Evolutionary conservation across 768 basidiomycete species (phyloP), one percentile per base, ranked within the genome.

Genomic region (Termitomyces sp.): DNA sequence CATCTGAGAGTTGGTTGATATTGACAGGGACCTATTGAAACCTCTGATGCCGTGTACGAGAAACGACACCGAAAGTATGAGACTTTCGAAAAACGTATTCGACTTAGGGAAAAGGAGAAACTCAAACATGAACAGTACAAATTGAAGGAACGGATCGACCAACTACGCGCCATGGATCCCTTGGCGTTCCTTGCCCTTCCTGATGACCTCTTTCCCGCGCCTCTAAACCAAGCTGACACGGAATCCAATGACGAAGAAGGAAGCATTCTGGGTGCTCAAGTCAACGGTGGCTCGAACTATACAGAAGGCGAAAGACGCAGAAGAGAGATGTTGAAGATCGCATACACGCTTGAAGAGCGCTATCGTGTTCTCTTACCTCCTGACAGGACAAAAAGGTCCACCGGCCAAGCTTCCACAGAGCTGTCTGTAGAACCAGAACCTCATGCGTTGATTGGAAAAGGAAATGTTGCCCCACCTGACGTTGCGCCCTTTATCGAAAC

Each of bases 81-180:
- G 67, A 80, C 80, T 13, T 88, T 90, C 56, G 94, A 95, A 70
- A 91, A 91, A 66, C 82, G 91, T 7, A 84, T 87, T 64, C 86
- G 92, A 4, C 73, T 90, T 32, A 83, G 92, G 52, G 93, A 95
- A 71, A 92, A 92, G 70, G 93, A 96, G 70, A 93, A 93, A 66
- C 80, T 95, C 52, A 88, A 89, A 69, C 88, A 93, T 60, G 92
- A 94, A 64, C 91, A 93, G 61, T 93, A 94, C 73, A 92, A 93
- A 66, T 83, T 96, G 64, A 88, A 89, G 68, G 88, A 93, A 64
- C 84, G 93, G 33, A 88, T 94, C 56, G 91, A 94, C 49, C 88
- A 94, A 64, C 77, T 94, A 53, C 80, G 78, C 52, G 77, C 75
- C 25, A 88, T 94, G 84, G 89, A 91, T 56, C 69, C 78, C 45